Base-by-base conservation (phyloP, 2,329 filamentous ascomycete genomes). In the Pseudocercospora cruenta region DNA sequence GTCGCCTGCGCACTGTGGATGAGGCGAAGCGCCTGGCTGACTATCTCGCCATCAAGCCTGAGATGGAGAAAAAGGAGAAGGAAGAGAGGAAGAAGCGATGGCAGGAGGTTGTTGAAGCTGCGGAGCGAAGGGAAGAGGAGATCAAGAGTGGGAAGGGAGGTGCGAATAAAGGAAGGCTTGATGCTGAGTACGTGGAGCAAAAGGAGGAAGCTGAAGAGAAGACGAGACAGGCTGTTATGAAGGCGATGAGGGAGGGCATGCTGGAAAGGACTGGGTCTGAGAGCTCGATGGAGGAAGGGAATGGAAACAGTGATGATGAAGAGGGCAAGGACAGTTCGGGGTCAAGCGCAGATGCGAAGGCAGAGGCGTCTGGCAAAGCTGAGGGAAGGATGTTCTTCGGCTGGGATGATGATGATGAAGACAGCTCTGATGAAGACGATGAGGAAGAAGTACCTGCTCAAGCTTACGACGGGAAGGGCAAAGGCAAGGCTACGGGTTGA, bases 21-120 rank as follows among this genome's bases (percentile, higher is more conserved):
- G 95, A 99, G 78, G 95, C 95, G 36, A 99, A 99, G 79, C 92
- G 93, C 1, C 84, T 99, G 21, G 95, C 96, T 0, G 94, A 98
- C 78, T 98, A 97, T 75, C 86, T 98, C 1, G 93, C 94, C 1
- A 91, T 96, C 71, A 97, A 98, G 78, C 95, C 96, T 0, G 94
- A 97, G 67, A 97, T 99, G 94, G 95, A 97, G 69, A 89, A 90
- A 79, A 92, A 92, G 76, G 93, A 98, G 78, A 94, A 93, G 75
- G 94, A 97, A 77, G 90, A 91, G 79, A 87, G 93, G 57, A 86
- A 91, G 54, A 88, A 91, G 78, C 84, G 94, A 57, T 97, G 93
- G 93, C 90, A 97, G 78, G 87, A 94, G 75, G 91, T 98, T 63
- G 90, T 98, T 12, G 91, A 94, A 58, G 85, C 90, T 66, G 90